Percentiles rank a stretch among this genome's conserved stretches.
Conservation (phyloP, 495 filamentous ascomycete species). For the Penicillium canescens region DNA sequence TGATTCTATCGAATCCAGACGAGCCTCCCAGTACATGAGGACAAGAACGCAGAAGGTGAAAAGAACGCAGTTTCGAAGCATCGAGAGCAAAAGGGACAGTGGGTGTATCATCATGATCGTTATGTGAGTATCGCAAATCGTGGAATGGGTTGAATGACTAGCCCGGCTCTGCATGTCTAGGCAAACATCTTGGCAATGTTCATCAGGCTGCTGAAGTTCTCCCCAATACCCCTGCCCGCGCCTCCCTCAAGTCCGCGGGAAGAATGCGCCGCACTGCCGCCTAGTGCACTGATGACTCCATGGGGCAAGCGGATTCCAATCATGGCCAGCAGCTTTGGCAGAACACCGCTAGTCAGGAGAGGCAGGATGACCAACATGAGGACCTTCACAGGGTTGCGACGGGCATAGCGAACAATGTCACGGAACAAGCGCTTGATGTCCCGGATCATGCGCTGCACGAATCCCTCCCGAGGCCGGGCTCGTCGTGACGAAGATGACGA, state of each 20-base stretch:
- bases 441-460: conserved; percentile 66
- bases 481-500: conserved; percentile 57
- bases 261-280: conserved; percentile 38
- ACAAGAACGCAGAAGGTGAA: conserved; percentile 4
- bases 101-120: conserved; percentile 22
- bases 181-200: conserved; percentile 67
- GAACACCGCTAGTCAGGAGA: conserved; percentile 75
- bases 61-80: neutral
- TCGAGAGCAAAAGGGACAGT: neutral
- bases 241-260: conserved; percentile 26
- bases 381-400: conserved; percentile 77
- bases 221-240: conserved; percentile 34
- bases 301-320: conserved; percentile 75
- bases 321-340: conserved; percentile 68
- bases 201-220: conserved; percentile 52
- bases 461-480: conserved; percentile 72
- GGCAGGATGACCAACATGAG: conserved; percentile 85
- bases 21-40: conserved; percentile 14
- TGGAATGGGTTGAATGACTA: neutral
- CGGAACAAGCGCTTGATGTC: conserved; percentile 72
- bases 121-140: neutral
- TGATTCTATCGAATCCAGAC: conserved; percentile 8
- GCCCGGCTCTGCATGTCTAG: conserved; percentile 22
- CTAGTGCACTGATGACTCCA: conserved; percentile 55
- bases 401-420: conserved; percentile 72